Evolutionary conservation across 2,329 filamentous ascomycete genomes (phyloP), one percentile per base, ranked within the genome.

Genomic region (Diaporthe citrichinensis): DNA sequence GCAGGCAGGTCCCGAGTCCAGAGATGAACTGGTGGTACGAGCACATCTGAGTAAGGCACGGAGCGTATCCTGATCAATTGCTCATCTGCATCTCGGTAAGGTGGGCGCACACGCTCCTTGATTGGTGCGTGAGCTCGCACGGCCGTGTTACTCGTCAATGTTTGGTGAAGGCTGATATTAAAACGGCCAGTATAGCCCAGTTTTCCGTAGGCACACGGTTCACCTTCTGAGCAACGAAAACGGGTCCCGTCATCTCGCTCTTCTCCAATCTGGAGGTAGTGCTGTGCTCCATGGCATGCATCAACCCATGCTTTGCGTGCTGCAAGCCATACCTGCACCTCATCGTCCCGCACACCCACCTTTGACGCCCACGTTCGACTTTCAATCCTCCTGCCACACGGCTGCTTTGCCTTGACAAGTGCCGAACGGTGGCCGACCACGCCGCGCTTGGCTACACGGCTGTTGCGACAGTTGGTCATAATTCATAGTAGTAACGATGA

Each of bases 251-350:
- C 73, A 75, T 76, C 73, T 76, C 75, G 73, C 65, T 75, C 68
- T 55, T 49, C 71, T 68, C 65, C 71, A 62, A 73, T 71, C 53
- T 39, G 73, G 68, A 68, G 61, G 31, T 65, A 65, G 68, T 57
- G 51, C 72, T 71, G 67, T 69, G 72, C 58, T 71, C 69, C 73
- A 72, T 71, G 53, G 62, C 69, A 73, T 75, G 73, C 76, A 59
- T 61, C 62, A 58, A 75, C 51, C 76, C 76, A 71, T 77, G 76
- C 73, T 65, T 73, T 73, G 71, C 76, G 73, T 75, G 73, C 76
- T 77, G 76, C 76, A 76, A 69, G 73, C 75, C 74, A 76, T 76
- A 75, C 44, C 73, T 76, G 75, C 76, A 77, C 72, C 76, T 75
- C 76, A 77, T 75, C 76, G 74, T 59, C 71, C 71, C 41, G 53